A percentile compares a stretch with the other conserved stretches of the same genome.
Conservation (phyloP, 176 grass and related monocot species). For the Bothriochloa decipiens region DNA sequence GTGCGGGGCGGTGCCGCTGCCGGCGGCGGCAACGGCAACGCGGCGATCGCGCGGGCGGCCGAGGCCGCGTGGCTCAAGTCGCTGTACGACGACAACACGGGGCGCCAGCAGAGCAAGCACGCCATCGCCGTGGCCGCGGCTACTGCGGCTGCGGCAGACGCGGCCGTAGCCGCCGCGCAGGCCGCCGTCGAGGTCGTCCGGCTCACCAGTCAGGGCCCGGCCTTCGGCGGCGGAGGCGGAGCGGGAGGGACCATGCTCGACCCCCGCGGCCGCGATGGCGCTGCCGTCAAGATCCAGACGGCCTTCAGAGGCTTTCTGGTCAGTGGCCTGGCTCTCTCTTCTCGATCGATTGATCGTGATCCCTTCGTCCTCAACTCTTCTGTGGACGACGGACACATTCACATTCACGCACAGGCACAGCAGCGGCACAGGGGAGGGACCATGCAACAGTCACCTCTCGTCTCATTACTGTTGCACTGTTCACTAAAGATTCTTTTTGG, state of each 20-base stretch:
- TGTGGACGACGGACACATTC: not conserved
- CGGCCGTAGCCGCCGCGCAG: slow-evolving; percentile 76
- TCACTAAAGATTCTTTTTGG: slow-evolving; percentile 5
- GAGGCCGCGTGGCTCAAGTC: slow-evolving; percentile 74
- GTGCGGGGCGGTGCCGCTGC: not conserved
- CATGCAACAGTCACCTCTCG: not conserved
- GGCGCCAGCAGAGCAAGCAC: slow-evolving; percentile 91
- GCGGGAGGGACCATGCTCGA: not conserved
- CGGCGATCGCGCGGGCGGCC: slow-evolving; percentile 51
- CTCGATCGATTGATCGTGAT: not conserved
- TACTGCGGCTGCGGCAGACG: slow-evolving; percentile 69
- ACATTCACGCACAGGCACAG: not conserved
- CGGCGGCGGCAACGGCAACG: not conserved
- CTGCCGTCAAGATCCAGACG: slow-evolving; percentile 88
- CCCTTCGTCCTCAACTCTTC: not conserved
- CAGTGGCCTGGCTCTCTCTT: not conserved
- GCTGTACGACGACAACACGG: slow-evolving; percentile 65
- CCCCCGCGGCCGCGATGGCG: slow-evolving; percentile 9
- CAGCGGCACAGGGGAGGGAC: too few relatives aligned
- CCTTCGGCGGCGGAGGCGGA: not conserved
- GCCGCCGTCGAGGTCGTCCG: slow-evolving; percentile 84
- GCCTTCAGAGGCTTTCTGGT: slow-evolving; percentile 85
- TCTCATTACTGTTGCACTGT: slow-evolving; percentile 10
- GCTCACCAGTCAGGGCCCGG: slow-evolving; percentile 68
- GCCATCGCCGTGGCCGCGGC: slow-evolving; percentile 90